These are phyloP conservation scores for Hypericum androsaemum DNA, from an alignment of 345 rosid species.

Conservation along the genomic window DNA sequence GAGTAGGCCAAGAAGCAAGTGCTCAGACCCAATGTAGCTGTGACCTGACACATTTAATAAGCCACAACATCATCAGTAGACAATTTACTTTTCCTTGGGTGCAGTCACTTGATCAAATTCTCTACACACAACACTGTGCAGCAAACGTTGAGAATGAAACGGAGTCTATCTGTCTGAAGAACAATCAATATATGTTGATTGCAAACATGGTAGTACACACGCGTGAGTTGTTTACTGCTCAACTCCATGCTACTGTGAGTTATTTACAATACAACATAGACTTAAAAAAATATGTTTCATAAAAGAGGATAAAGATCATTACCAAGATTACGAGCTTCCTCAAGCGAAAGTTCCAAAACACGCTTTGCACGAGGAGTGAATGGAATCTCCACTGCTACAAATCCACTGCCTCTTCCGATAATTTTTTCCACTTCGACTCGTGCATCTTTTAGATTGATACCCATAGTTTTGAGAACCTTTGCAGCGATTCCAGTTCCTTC, in stretches of 20 bases:
- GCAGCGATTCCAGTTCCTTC: conserved; percentile 98
- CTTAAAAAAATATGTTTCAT: no score
- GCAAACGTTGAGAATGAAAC: no score
- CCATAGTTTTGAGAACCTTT: conserved; percentile 91
- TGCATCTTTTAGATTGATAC: conserved; percentile 87
- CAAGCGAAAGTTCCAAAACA: conserved; percentile 80
- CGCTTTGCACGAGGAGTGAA: conserved; percentile 99
- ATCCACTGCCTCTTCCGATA: conserved; percentile 93
- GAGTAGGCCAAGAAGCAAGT: conserved; percentile 87
- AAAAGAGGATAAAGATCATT: conserved; percentile 5
- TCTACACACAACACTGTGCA: no score
- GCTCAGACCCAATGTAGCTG: conserved; percentile 98
- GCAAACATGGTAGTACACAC: no score
- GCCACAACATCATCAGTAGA: neutral
- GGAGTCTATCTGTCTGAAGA: no score
- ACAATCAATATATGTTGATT: no score
- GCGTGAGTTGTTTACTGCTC: no score
- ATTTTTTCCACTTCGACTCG: conserved; percentile 97
- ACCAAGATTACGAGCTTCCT: conserved; percentile 95
- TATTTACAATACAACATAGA: no score
- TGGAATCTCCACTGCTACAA: conserved; percentile 92
- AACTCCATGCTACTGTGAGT: no score
- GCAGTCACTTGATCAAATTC: no score
- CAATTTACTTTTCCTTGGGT: neutral
- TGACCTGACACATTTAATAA: conserved; percentile 45